Evolutionary conservation across 2,329 filamentous ascomycete species (phyloP).

Genomic region (Graphiopsis chlorocephala): DNA sequence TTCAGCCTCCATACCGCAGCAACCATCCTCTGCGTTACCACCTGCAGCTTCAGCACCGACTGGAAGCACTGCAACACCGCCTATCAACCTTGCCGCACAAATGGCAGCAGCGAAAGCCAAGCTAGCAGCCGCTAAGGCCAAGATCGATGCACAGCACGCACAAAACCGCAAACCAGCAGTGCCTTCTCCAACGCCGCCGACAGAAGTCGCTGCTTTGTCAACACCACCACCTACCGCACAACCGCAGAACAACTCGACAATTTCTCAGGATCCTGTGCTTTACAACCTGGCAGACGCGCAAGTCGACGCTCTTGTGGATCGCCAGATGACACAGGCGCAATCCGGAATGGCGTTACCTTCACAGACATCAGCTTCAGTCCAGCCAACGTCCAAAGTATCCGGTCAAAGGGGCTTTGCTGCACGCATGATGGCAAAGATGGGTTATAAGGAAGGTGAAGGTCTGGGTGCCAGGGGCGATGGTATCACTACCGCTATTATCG

Average conservation of each 20-base stretch:
- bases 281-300: slow-evolving; percentile 55
- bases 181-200: slow-evolving; percentile 13
- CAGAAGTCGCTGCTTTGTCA: slow-evolving; percentile 14
- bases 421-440: slow-evolving; percentile 88
- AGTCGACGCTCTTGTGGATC: slow-evolving; percentile 52
- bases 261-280: slow-evolving; percentile 74
- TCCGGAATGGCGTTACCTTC: background rate
- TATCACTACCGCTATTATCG: slow-evolving; percentile 78
- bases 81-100: slow-evolving; percentile 17
- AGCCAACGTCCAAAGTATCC: slow-evolving; percentile 62
- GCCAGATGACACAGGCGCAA: slow-evolving; percentile 38
- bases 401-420: slow-evolving; percentile 83
- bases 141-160: slow-evolving; percentile 20
- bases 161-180: slow-evolving; percentile 9
- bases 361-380: slow-evolving; percentile 30
- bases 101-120: slow-evolving; percentile 24
- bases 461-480: slow-evolving; percentile 79
- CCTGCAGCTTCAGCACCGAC: slow-evolving; percentile 15
- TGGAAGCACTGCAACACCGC: background rate
- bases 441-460: slow-evolving; percentile 84
- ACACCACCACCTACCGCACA: slow-evolving; percentile 22
- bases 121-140: slow-evolving; percentile 27
- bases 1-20: slow-evolving; percentile 32
- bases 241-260: slow-evolving; percentile 50
- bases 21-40: slow-evolving; percentile 26